These are phyloP conservation scores for Aureobasidium sp. DNA, from an alignment of 2,329 filamentous ascomycete genomes.

Conservation along the genomic window DNA sequence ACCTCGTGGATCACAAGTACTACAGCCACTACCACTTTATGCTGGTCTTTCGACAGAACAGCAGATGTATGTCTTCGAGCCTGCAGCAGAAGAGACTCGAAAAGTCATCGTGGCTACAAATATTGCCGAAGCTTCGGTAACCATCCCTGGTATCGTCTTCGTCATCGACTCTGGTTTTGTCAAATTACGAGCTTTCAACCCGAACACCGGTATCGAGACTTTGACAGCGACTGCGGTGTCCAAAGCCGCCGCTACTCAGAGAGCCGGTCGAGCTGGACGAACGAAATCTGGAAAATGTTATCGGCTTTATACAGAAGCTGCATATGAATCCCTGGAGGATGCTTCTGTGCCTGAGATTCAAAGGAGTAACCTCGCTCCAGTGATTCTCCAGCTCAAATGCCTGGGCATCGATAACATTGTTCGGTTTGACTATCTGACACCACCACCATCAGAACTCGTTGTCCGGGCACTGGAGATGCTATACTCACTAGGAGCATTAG, in stretches of 20 bases:
- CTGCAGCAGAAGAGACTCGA: conserved; percentile 68
- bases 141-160: conserved; percentile 84
- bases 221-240: conserved; percentile 76
- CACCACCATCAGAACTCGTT: conserved; percentile 78
- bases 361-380: conserved; percentile 79
- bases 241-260: conserved; percentile 85
- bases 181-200: conserved; percentile 81
- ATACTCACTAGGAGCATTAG: conserved; percentile 77
- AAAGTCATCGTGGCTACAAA: conserved; percentile 94
- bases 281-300: conserved; percentile 92
- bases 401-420: conserved; percentile 91
- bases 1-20: conserved; percentile 48
- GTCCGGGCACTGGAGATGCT: conserved; percentile 81
- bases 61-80: conserved; percentile 92
- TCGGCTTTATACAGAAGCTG: conserved; percentile 75
- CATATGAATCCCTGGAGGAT: conserved; percentile 59
- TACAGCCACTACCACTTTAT: conserved; percentile 75
- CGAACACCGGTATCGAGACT: conserved; percentile 77
- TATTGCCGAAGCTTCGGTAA: conserved; percentile 93
- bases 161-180: conserved; percentile 89
- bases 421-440: conserved; percentile 80
- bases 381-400: conserved; percentile 86
- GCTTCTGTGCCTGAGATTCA: conserved; percentile 85
- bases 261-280: conserved; percentile 81
- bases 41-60: conserved; percentile 83